Evolutionary conservation across 129 eudicot species (phyloP).

Genomic region (Centaurea solstitialis): DNA sequence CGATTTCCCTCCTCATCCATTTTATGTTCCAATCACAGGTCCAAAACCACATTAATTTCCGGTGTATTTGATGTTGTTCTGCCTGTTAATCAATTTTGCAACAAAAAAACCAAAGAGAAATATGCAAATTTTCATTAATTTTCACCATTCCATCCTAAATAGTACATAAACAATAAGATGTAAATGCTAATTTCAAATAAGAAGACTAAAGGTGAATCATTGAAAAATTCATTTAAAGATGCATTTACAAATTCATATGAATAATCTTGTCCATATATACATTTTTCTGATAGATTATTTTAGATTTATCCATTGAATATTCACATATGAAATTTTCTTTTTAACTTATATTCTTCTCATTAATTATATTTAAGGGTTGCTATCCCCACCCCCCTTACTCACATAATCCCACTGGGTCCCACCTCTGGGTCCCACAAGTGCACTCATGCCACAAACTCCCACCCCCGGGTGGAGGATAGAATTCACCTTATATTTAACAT

Average conservation of each 20-base stretch:
- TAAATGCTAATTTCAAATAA: not conserved
- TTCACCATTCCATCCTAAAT: not conserved
- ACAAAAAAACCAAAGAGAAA: not conserved
- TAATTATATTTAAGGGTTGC: no score
- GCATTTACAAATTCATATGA: not conserved
- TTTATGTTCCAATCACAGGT: not conserved
- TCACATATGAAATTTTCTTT: not conserved
- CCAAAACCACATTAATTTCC: not conserved
- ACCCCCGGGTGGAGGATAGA: no score
- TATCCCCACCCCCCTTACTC: no score
- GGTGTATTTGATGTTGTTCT: slow-evolving; percentile 5
- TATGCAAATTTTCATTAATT: not conserved
- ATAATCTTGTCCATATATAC: not conserved
- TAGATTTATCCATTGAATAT: not conserved
- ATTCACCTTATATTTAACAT: not conserved
- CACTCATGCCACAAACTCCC: no score
- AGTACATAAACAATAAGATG: not conserved
- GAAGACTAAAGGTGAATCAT: not conserved
- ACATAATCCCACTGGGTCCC: no score
- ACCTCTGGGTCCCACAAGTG: no score
- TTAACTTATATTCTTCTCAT: not conserved
- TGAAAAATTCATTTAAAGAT: not conserved
- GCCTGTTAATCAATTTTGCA: slow-evolving; percentile 7
- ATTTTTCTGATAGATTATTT: not conserved
- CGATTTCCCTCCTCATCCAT: not conserved